Percentiles rank a stretch among this genome's conserved stretches.
phyloP scores from a whole-genome alignment of 2,329 filamentous ascomycete species.

The Mycosphaerella sp. region DNA sequence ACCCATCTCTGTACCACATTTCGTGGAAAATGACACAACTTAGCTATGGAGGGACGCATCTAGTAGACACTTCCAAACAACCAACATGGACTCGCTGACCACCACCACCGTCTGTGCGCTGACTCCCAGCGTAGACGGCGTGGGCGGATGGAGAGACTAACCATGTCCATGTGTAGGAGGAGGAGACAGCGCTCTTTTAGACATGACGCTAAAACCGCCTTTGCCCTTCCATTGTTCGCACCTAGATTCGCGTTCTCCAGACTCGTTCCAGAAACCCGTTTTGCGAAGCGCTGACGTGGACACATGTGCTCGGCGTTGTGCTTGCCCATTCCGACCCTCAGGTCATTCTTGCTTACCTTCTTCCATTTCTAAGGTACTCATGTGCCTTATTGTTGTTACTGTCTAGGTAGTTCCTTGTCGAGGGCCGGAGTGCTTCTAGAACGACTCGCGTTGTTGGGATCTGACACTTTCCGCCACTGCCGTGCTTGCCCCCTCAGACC shows the following conservation, averaged over 20 bases:
- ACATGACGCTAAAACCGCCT: neutral
- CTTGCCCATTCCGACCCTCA: slow-evolving; percentile 4
- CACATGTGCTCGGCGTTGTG: neutral
- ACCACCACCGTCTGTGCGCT: too few species aligned
- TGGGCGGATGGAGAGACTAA: neutral
- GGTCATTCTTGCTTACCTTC: too few species aligned
- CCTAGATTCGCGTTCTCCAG: neutral
- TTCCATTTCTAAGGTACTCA: too few species aligned
- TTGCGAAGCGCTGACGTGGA: slow-evolving; percentile 6
- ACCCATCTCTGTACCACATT: too few species aligned
- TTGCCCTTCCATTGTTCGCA: neutral
- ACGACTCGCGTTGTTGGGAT: neutral
- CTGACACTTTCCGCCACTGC: neutral
- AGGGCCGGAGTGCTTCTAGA: neutral
- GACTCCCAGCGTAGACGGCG: too few species aligned
- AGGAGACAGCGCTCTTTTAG: neutral
- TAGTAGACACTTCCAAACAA: too few species aligned
- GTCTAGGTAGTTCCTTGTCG: neutral
- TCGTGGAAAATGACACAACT: too few species aligned
- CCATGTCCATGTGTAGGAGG: neutral
- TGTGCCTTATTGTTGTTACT: neutral
- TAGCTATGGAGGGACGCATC: too few species aligned
- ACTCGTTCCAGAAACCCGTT: slow-evolving; percentile 4
- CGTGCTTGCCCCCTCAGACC: slow-evolving; percentile 3
- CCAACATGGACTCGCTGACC: too few species aligned